Percentiles rank a stretch among this genome's conserved stretches.
These are phyloP conservation scores for Sclerotiophoma versabilis DNA, from an alignment of 2,329 filamentous ascomycete genomes.

Conservation along the genomic window DNA sequence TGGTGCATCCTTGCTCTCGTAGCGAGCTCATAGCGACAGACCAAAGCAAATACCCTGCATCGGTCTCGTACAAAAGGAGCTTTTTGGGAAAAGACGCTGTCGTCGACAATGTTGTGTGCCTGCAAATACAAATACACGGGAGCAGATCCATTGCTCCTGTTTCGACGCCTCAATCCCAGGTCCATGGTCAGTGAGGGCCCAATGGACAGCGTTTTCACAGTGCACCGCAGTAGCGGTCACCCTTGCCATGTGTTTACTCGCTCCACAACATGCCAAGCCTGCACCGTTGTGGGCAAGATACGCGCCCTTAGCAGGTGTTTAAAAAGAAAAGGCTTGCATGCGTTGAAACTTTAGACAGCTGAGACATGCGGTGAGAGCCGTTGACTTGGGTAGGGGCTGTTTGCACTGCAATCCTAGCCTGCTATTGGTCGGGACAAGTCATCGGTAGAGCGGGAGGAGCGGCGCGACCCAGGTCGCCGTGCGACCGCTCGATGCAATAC, in stretches of 20 bases:
- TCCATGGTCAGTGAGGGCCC: slow-evolving; percentile 9
- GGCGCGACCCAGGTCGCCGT: slow-evolving; percentile 1
- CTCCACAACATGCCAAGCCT: not conserved
- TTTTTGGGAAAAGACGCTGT: slow-evolving; percentile 3
- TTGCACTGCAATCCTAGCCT: not conserved
- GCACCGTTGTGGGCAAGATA: not conserved
- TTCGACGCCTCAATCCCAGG: slow-evolving; percentile 10
- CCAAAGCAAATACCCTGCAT: slow-evolving; percentile 12
- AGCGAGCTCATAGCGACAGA: slow-evolving; percentile 2
- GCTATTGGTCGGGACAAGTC: not conserved
- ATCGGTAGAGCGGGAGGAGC: slow-evolving; percentile 4
- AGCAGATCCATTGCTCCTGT: not conserved
- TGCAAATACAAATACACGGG: slow-evolving; percentile 1
- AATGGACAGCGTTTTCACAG: not conserved
- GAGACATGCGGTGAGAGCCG: slow-evolving; percentile 10
- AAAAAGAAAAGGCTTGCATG: not conserved
- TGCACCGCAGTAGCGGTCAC: slow-evolving; percentile 8
- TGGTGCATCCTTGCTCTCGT: slow-evolving; percentile 1
- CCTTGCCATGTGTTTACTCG: not conserved
- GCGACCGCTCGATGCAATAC: not conserved
- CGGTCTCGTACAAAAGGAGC: not conserved
- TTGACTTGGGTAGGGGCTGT: not conserved
- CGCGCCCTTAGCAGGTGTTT: not conserved
- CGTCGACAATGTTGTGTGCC: not conserved
- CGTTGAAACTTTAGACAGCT: not conserved